A percentile compares a stretch with the other conserved stretches of the same genome.
Conservation (phyloP, 1,284 basidiomycete species). For the Volvariella surrecta region DNA sequence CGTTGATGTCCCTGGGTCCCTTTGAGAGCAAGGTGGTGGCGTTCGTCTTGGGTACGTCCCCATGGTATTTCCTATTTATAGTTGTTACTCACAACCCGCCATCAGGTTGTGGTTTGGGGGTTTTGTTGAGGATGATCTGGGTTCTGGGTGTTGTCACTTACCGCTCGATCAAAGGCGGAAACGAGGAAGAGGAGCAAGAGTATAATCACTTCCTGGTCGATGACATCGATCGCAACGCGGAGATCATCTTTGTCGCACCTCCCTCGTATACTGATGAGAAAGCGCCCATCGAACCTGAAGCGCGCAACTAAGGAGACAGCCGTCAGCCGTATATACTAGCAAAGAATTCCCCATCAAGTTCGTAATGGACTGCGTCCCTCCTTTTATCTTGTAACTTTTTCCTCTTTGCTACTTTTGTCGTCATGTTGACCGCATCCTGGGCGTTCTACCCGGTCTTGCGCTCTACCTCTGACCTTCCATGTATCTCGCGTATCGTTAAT, state of each 20-base stretch:
- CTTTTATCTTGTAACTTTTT: too few relatives aligned
- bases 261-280: constrained; percentile 49
- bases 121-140: constrained; percentile 70
- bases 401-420: too few relatives aligned
- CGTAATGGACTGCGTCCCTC: too few relatives aligned
- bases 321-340: too few relatives aligned
- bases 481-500: too few relatives aligned
- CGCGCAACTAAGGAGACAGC: too few relatives aligned
- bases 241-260: constrained; percentile 29
- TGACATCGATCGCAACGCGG: constrained; percentile 1
- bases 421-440: too few relatives aligned
- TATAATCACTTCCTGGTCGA: constrained; percentile 13
- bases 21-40: constrained; percentile 76
- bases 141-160: constrained; percentile 53
- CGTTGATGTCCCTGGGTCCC: constrained; percentile 60
- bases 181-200: constrained; percentile 27
- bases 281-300: constrained; percentile 7
- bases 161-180: constrained; percentile 40
- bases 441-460: too few relatives aligned
- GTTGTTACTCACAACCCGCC: constrained; percentile 6
- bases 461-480: too few relatives aligned
- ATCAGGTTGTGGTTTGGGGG: constrained; percentile 69
- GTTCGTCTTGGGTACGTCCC: constrained; percentile 62
- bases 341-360: too few relatives aligned
- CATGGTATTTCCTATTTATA: constrained; percentile 1